A percentile compares a stretch with the other conserved stretches of the same genome.
These are phyloP conservation scores for Apiotrichum sp. DNA, from an alignment of 1,284 basidiomycete species.

Conservation along the genomic window DNA sequence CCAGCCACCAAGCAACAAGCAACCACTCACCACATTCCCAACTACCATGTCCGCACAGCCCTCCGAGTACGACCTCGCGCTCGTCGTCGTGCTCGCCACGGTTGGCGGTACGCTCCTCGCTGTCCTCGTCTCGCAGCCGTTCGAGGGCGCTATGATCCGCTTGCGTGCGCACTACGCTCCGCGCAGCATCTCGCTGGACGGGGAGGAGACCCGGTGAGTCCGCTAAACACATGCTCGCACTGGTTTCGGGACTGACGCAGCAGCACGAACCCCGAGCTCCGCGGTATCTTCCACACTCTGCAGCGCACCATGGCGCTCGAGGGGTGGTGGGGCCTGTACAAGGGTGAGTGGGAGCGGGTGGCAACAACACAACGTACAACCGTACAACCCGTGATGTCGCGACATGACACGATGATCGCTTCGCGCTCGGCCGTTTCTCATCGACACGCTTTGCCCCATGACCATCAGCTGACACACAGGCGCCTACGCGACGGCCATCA, in stretches of 20 bases:
- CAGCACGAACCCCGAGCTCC: conserved; percentile 23
- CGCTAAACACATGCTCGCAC: not conserved
- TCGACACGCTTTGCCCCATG: too few species aligned
- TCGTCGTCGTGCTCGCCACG: too few species aligned
- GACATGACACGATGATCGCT: not conserved
- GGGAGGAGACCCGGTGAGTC: conserved; percentile 28
- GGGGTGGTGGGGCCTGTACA: conserved; percentile 74
- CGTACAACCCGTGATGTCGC: not conserved
- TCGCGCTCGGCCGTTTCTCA: not conserved
- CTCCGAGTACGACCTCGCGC: too few species aligned
- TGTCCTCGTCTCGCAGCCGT: conserved; percentile 41
- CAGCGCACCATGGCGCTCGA: conserved; percentile 67
- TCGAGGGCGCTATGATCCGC: conserved; percentile 43
- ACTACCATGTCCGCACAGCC: too few species aligned
- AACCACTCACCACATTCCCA: too few species aligned
- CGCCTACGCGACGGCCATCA: conserved; percentile 48
- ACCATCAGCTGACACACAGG: not conserved
- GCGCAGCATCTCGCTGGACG: conserved; percentile 67
- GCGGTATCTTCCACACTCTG: conserved; percentile 55
- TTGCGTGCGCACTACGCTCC: conserved; percentile 49
- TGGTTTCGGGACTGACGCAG: not conserved
- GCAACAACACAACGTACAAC: not conserved
- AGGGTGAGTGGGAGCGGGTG: conserved; percentile 56
- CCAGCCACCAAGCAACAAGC: too few species aligned
- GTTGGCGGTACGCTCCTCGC: too few species aligned